Evolutionary conservation across 495 filamentous ascomycete species (phyloP).

Genomic region (Chaetomidium leptoderma): DNA sequence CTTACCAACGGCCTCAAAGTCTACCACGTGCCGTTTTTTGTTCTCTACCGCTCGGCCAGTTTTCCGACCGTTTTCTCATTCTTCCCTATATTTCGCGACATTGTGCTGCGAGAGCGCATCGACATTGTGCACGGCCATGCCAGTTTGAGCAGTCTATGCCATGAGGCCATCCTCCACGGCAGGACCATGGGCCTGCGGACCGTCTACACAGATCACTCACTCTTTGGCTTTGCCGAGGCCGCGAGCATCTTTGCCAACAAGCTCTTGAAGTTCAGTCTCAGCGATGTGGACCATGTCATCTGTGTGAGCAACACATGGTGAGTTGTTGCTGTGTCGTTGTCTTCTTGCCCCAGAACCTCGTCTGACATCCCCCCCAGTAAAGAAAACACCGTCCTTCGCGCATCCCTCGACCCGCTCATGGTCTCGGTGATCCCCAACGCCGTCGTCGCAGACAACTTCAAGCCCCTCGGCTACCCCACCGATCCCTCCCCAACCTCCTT

Average conservation of each 20-base stretch:
- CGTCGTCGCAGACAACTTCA: constrained; percentile 93
- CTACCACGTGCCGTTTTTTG: constrained; percentile 92
- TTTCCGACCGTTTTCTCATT: constrained; percentile 98
- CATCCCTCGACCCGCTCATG: constrained; percentile 91
- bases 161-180: constrained; percentile 91
- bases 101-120: constrained; percentile 86
- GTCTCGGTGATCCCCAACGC: constrained; percentile 98
- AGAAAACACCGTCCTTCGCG: constrained; percentile 94
- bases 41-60: constrained; percentile 92
- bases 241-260: constrained; percentile 96
- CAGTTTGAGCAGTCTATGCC: constrained; percentile 84
- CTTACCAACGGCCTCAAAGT: constrained; percentile 97
- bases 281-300: constrained; percentile 96
- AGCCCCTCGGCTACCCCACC: constrained; percentile 56
- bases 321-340: constrained; percentile 16
- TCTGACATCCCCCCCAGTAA: constrained; percentile 57
- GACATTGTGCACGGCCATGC: constrained; percentile 97
- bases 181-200: constrained; percentile 94
- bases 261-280: constrained; percentile 88
- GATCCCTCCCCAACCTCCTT: constrained; percentile 21
- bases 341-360: neutral
- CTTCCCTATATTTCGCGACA: constrained; percentile 94
- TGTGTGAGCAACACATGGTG: constrained; percentile 98
- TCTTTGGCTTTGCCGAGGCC: constrained; percentile 96
- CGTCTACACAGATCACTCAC: constrained; percentile 95